phyloP scores from a whole-genome alignment of 75 land plant species.

The Picea sitchensis region DNA sequence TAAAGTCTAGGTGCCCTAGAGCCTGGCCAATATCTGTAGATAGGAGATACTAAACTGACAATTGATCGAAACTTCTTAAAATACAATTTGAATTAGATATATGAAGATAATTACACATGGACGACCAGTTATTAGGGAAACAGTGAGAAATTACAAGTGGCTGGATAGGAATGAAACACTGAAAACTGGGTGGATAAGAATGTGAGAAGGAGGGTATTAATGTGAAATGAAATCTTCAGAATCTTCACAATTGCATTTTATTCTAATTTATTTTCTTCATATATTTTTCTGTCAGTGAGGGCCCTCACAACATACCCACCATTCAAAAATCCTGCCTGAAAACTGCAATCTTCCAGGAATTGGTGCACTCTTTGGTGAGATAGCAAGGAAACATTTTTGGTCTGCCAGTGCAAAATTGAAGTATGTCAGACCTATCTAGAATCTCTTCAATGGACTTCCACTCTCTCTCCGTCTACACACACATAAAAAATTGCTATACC shows the following conservation, averaged over 20 bases:
- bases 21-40: not conserved
- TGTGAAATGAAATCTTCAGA: not conserved
- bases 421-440: not conserved
- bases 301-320: not conserved
- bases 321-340: not conserved
- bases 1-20: not conserved
- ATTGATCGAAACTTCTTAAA: no score
- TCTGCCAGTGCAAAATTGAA: not conserved
- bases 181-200: not conserved
- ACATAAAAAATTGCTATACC: no score
- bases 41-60: no score
- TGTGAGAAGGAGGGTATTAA: not conserved
- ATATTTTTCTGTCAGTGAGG: not conserved
- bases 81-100: not conserved
- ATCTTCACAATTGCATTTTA: not conserved
- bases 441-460: not conserved
- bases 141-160: not conserved
- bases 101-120: not conserved
- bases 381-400: not conserved
- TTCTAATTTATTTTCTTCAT: not conserved
- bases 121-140: not conserved
- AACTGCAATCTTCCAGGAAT: not conserved
- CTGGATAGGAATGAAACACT: not conserved
- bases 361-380: not conserved
- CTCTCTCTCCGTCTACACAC: not conserved